A percentile compares a stretch with the other conserved stretches of the same genome.
Evolutionary conservation across 345 rosid genomes (phyloP).

Genomic region (Excoecaria agallocha): DNA sequence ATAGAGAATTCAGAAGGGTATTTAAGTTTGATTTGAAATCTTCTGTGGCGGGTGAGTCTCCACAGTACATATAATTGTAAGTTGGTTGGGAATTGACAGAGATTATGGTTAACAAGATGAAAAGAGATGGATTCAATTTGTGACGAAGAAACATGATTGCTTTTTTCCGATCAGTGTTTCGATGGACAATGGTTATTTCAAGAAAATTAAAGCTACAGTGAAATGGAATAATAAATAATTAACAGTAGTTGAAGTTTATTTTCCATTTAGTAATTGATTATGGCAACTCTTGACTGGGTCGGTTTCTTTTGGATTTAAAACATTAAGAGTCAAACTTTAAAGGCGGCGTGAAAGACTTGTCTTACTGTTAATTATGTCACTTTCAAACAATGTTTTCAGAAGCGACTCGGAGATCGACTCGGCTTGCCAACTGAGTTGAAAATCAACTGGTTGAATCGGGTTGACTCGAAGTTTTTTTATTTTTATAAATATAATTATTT

Average conservation of each 20-base stretch:
- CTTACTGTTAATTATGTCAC: too few relatives aligned
- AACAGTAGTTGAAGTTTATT: too few relatives aligned
- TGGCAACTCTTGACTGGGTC: background rate
- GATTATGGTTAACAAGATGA: background rate
- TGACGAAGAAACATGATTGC: constrained; percentile 8
- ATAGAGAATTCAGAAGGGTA: constrained; percentile 19
- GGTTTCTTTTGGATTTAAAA: background rate
- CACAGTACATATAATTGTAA: background rate
- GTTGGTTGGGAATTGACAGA: background rate
- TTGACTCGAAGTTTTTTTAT: too few relatives aligned
- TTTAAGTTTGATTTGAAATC: constrained; percentile 12
- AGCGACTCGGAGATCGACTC: too few relatives aligned
- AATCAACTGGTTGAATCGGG: too few relatives aligned
- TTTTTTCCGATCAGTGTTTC: background rate
- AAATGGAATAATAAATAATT: background rate
- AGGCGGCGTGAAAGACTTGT: too few relatives aligned
- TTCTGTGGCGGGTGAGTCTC: background rate
- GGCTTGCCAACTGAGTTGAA: too few relatives aligned
- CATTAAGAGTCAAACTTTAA: background rate
- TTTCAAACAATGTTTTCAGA: too few relatives aligned
- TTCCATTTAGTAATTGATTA: too few relatives aligned
- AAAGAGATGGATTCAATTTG: background rate
- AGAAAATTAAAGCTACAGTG: background rate
- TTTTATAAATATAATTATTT: too few relatives aligned
- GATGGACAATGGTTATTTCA: background rate